These are phyloP conservation scores for Chrysanthemum lavandulifolium DNA, from an alignment of 129 eudicot species.

Conservation along the genomic window DNA sequence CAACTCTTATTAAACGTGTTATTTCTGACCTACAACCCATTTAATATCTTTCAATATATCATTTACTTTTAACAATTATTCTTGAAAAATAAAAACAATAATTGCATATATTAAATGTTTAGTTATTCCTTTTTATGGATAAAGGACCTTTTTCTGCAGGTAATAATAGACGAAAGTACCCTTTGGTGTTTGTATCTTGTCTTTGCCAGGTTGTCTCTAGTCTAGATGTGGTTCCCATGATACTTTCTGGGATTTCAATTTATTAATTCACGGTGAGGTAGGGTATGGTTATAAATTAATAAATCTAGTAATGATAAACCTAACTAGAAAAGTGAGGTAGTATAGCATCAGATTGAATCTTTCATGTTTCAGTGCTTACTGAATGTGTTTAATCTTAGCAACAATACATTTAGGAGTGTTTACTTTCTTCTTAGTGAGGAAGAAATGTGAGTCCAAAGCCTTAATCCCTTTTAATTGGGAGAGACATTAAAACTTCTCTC, in stretches of 20 bases:
- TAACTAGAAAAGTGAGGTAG: too few relatives aligned
- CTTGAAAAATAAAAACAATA: not conserved
- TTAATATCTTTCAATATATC: not conserved
- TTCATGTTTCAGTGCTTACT: too few relatives aligned
- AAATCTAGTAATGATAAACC: too few relatives aligned
- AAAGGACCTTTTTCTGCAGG: conserved; percentile 29
- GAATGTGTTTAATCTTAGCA: too few relatives aligned
- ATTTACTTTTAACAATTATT: not conserved
- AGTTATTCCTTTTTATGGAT: conserved; percentile 19
- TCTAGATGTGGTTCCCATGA: conserved; percentile 38
- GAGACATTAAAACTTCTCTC: too few relatives aligned
- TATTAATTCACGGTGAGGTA: conserved; percentile 25
- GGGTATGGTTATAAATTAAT: not conserved
- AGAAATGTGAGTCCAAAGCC: too few relatives aligned
- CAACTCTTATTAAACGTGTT: too few relatives aligned
- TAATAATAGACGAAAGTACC: conserved; percentile 12
- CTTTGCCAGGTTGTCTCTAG: conserved; percentile 32
- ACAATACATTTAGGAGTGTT: too few relatives aligned
- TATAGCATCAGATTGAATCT: too few relatives aligned
- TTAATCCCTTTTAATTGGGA: too few relatives aligned
- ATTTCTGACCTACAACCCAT: too few relatives aligned
- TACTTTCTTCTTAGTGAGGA: too few relatives aligned
- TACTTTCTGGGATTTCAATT: conserved; percentile 21
- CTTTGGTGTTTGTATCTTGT: conserved; percentile 33
- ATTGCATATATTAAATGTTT: conserved; percentile 6